Conservation (phyloP, 768 basidiomycete species). For the Suillus discolor region DNA sequence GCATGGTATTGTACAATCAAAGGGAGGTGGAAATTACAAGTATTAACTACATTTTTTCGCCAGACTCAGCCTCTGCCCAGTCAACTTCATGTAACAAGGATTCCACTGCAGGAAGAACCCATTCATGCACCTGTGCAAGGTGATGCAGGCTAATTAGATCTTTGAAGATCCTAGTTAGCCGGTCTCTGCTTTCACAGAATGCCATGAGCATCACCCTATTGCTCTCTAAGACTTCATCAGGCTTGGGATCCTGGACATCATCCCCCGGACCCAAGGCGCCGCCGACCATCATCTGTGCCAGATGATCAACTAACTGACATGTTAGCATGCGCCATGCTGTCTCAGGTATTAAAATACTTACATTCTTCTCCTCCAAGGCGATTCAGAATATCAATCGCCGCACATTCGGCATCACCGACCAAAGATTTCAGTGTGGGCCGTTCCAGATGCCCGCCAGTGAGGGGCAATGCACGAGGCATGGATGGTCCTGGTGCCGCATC, state of each 20-base stretch:
- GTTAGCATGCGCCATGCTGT: too few relatives aligned
- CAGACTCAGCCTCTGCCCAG: not conserved
- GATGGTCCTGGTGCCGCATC: not conserved
- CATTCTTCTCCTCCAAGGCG: too few relatives aligned
- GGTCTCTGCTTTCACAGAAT: not conserved
- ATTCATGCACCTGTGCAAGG: not conserved
- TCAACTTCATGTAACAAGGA: not conserved
- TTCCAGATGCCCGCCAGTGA: not conserved
- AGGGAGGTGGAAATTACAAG: not conserved
- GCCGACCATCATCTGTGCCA: too few relatives aligned
- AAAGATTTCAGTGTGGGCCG: not conserved
- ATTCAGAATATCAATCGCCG: not conserved
- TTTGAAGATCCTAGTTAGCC: not conserved
- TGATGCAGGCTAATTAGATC: not conserved
- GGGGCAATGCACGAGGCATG: too few relatives aligned
- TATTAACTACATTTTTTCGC: not conserved
- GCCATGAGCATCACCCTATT: not conserved
- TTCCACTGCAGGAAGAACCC: not conserved
- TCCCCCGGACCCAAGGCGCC: not conserved
- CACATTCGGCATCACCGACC: not conserved
- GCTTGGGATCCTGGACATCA: not conserved
- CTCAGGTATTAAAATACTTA: too few relatives aligned
- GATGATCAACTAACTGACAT: too few relatives aligned
- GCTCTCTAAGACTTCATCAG: not conserved
- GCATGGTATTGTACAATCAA: too few relatives aligned